Evolutionary conservation across 2,329 filamentous ascomycete species (phyloP).

Genomic region (Colletotrichum sojae): DNA sequence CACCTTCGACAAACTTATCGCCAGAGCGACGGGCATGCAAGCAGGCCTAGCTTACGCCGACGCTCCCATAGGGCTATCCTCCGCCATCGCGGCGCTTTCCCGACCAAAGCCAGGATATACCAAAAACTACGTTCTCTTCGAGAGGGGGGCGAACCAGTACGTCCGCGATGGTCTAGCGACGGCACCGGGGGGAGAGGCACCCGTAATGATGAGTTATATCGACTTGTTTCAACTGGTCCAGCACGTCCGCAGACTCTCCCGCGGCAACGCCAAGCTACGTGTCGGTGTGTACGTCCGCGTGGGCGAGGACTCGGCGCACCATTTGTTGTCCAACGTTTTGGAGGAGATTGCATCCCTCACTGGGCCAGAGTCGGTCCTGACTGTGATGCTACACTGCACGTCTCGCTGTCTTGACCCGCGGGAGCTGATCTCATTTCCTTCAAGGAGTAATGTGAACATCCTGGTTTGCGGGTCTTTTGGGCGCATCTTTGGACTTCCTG

Average conservation of each 20-base stretch:
- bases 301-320: conserved; percentile 12
- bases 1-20: conserved; percentile 27
- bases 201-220: conserved; percentile 11
- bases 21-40: conserved; percentile 19
- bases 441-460: neutral
- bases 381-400: conserved; percentile 34
- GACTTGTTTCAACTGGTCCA: conserved; percentile 23
- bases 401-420: conserved; percentile 13
- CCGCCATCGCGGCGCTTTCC: conserved; percentile 32
- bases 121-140: conserved; percentile 7
- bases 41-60: conserved; percentile 34
- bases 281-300: conserved; percentile 13
- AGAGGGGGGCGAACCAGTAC: conserved; percentile 24
- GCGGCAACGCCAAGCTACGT: neutral
- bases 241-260: conserved; percentile 17
- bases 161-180: neutral
- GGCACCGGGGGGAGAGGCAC: conserved; percentile 2
- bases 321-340: conserved; percentile 14
- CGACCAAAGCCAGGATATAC: neutral
- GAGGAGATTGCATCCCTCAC: conserved; percentile 15
- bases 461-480: conserved; percentile 33
- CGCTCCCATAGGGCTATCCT: conserved; percentile 30
- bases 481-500: conserved; percentile 20
- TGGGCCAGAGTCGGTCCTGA: conserved; percentile 24
- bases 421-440: conserved; percentile 4